Percentiles rank a stretch among this genome's conserved stretches.
phyloP scores from a whole-genome alignment of 805 yeast species.

The Kazachstania kunashirensis region DNA sequence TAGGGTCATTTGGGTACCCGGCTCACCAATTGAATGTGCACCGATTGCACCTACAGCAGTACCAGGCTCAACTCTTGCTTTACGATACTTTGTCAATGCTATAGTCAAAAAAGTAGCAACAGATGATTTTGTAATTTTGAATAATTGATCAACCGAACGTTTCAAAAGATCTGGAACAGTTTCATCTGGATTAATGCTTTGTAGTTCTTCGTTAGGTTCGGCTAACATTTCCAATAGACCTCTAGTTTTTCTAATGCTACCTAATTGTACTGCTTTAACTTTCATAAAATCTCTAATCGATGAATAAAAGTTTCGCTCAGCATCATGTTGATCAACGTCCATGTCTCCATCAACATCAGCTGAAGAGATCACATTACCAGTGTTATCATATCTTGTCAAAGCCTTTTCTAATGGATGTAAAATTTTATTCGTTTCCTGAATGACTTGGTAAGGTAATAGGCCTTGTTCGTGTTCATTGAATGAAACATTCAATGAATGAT shows the following conservation, averaged over 20 bases:
- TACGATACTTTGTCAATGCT: slow-evolving; percentile 71
- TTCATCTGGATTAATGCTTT: slow-evolving; percentile 34
- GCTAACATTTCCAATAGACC: slow-evolving; percentile 40
- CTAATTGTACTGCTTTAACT: slow-evolving; percentile 48
- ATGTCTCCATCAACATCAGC: slow-evolving; percentile 45
- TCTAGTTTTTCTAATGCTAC: slow-evolving; percentile 44
- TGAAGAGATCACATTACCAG: slow-evolving; percentile 43
- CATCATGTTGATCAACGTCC: slow-evolving; percentile 74
- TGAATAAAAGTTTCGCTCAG: slow-evolving; percentile 74
- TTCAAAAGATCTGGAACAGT: slow-evolving; percentile 29
- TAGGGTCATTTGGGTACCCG: slow-evolving; percentile 98
- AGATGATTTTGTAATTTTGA: slow-evolving; percentile 53
- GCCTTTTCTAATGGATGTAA: slow-evolving; percentile 52
- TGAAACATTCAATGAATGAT: slow-evolving; percentile 72
- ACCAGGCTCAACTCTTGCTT: slow-evolving; percentile 95
- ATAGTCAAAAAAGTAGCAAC: slow-evolving; percentile 60
- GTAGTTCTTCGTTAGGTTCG: slow-evolving; percentile 37
- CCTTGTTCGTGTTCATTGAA: slow-evolving; percentile 44
- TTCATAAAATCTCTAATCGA: slow-evolving; percentile 59
- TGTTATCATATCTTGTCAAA: slow-evolving; percentile 60
- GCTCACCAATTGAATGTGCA: slow-evolving; percentile 98
- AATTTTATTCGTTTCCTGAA: slow-evolving; percentile 43
- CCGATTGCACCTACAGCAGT: slow-evolving; percentile 99
- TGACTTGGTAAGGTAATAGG: slow-evolving; percentile 62
- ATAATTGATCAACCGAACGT: slow-evolving; percentile 50